Evolutionary conservation across 1,284 basidiomycete genomes (phyloP).

Genomic region (Tranzscheliella williamsii): DNA sequence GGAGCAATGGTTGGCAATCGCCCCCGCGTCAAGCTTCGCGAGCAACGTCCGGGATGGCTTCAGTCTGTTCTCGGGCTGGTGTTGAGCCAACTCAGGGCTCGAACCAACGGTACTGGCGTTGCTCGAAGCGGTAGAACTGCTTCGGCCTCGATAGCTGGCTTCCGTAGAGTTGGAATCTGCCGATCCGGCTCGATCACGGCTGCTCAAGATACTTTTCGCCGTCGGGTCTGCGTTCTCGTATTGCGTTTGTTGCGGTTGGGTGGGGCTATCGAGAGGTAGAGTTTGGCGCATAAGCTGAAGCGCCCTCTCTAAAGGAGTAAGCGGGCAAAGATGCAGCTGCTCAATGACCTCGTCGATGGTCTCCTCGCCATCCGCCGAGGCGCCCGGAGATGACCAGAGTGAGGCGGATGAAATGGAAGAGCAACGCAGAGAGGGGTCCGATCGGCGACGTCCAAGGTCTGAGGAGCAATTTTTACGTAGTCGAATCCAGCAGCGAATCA

Average conservation of each 20-base stretch:
- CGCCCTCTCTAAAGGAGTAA: conserved; percentile 19
- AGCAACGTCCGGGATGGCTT: neutral
- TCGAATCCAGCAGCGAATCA: conserved; percentile 28
- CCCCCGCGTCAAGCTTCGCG: neutral
- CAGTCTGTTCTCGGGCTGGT: neutral
- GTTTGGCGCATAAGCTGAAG: conserved; percentile 21
- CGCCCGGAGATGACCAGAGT: too few relatives aligned
- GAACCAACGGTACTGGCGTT: conserved; percentile 13
- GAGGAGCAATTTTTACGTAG: conserved; percentile 11
- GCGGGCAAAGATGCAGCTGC: conserved; percentile 3
- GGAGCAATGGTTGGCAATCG: too few relatives aligned
- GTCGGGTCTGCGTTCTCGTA: too few relatives aligned
- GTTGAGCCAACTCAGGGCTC: neutral
- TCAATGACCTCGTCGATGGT: conserved; percentile 20
- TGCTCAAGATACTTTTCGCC: too few relatives aligned
- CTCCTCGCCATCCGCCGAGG: conserved; percentile 31
- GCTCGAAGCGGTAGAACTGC: conserved; percentile 14
- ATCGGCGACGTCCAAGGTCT: conserved; percentile 11
- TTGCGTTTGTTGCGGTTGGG: too few relatives aligned
- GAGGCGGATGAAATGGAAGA: too few relatives aligned
- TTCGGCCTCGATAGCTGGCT: conserved; percentile 6
- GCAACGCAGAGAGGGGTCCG: too few relatives aligned
- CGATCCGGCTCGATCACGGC: too few relatives aligned
- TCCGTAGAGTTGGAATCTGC: too few relatives aligned
- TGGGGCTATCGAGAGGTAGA: too few relatives aligned